These are phyloP conservation scores for Pseudoturritis turrita DNA, from an alignment of 345 rosid species.

Conservation along the genomic window DNA sequence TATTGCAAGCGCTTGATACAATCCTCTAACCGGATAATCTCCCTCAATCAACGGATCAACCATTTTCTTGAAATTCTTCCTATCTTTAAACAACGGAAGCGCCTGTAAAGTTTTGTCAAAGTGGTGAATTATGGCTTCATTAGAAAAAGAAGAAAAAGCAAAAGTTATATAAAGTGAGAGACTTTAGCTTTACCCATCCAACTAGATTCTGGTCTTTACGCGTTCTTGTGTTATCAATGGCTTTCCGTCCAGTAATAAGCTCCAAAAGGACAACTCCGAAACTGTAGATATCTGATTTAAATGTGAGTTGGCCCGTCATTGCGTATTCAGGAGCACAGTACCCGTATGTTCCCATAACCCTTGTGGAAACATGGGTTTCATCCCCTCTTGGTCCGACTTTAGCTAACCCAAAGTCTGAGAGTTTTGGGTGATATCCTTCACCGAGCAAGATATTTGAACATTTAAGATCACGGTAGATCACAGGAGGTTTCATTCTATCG, in stretches of 20 bases:
- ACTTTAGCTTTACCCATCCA: conserved; percentile 57
- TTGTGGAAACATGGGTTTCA: conserved; percentile 81
- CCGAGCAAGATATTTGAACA: conserved; percentile 74
- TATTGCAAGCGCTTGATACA: conserved; percentile 79
- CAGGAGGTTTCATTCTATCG: conserved; percentile 58
- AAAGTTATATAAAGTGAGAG: background rate
- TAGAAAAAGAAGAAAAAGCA: background rate
- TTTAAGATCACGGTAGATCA: conserved; percentile 81
- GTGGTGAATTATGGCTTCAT: background rate
- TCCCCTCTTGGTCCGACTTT: conserved; percentile 89
- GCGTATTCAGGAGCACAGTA: conserved; percentile 54
- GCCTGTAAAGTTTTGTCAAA: conserved; percentile 46
- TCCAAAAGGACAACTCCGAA: conserved; percentile 86
- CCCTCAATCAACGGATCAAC: conserved; percentile 69
- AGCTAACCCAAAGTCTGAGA: conserved; percentile 74
- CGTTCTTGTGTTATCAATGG: conserved; percentile 46
- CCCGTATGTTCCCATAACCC: conserved; percentile 93
- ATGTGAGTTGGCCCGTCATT: conserved; percentile 72
- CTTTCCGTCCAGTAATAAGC: conserved; percentile 77
- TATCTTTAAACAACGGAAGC: conserved; percentile 69
- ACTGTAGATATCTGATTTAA: conserved; percentile 83
- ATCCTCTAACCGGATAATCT: conserved; percentile 57
- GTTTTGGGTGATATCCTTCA: conserved; percentile 41
- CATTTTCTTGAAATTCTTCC: conserved; percentile 57
- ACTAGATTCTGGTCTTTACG: conserved; percentile 56